Percentiles rank a stretch among this genome's conserved stretches.
Conservation (phyloP, 106 monocot genomes). For the Dendrobium chrysotoxum region DNA sequence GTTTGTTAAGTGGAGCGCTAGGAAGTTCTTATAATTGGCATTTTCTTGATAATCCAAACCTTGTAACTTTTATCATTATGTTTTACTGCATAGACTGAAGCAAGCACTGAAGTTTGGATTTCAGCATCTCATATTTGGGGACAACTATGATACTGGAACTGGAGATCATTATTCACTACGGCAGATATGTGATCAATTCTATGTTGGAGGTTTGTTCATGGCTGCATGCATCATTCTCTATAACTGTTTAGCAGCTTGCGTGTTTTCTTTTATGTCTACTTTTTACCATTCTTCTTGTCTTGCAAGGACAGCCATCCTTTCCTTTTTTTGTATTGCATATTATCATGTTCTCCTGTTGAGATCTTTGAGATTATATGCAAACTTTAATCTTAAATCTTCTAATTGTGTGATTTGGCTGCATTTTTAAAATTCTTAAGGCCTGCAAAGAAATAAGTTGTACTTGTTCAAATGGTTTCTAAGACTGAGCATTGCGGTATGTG, state of each 20-base stretch:
- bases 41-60: background rate
- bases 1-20: background rate
- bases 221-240: background rate
- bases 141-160: constrained; percentile 95
- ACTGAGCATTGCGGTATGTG: background rate
- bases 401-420: background rate
- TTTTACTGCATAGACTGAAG: constrained; percentile 45
- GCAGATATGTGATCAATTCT: constrained; percentile 94
- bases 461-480: too few relatives aligned
- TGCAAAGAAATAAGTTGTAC: too few relatives aligned
- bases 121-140: constrained; percentile 84
- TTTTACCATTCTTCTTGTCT: background rate
- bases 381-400: background rate
- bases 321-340: background rate
- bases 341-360: background rate
- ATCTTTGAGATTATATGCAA: background rate
- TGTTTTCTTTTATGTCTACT: background rate
- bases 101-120: constrained; percentile 82
- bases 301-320: background rate
- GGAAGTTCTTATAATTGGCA: background rate
- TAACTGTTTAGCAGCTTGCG: background rate
- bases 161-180: constrained; percentile 97
- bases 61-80: constrained; percentile 2
- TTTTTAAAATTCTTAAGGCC: background rate
- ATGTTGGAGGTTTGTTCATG: constrained; percentile 62